Evolutionary conservation across 73 alveolate genomes (phyloP), one percentile per base, ranked within the genome.

Genomic region (Loxodes magnus): DNA sequence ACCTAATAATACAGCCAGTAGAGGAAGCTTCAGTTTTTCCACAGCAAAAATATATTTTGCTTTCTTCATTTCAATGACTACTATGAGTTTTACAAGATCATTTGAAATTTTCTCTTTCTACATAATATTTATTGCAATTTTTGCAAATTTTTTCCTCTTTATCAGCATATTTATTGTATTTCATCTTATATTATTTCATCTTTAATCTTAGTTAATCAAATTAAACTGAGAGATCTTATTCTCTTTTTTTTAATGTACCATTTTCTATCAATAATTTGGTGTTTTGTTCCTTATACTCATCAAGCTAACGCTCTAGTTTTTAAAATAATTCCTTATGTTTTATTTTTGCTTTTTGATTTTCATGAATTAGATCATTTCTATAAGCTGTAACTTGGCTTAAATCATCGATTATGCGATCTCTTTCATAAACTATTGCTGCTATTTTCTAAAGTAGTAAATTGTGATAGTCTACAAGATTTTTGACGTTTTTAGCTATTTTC

Each of bases 1-100:
- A 71, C 15, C 75, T 35, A 46, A 35, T 56, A 23, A 58, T 53
- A 56, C 91, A 77, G 5, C 91, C 91, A 1, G 54, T 71, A 12
- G 71, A 67, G 5, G 69, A 77, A 37, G 63, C 71, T 24, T 35
- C 50, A 3, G 46, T 64, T 25, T 69, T 76, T 5, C 91, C 91
- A 25, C 91, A 77, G 53, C 91, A 77, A 84, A 84, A 77, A 69
- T 77, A 77, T 10, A 46, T 46, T 10, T 12, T 21, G 51, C 62
- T 70, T 56, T 66, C 87, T 22, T 66, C 77, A 5, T 77, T 73
- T 26, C 19, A 77, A n/a, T 77, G 77, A 20, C 69, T 19, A 37
- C 49, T 46, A 56, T 76, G 90, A 0, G 79, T 76, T 12, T 71
- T 43, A 27, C 90, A 76, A 22, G 72, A 38, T 84, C 90, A 76